Percentiles rank a stretch among this genome's conserved stretches.
These are phyloP conservation scores for Aspergillus carlsbadensis DNA, from an alignment of 495 filamentous ascomycete species.

Conservation along the genomic window DNA sequence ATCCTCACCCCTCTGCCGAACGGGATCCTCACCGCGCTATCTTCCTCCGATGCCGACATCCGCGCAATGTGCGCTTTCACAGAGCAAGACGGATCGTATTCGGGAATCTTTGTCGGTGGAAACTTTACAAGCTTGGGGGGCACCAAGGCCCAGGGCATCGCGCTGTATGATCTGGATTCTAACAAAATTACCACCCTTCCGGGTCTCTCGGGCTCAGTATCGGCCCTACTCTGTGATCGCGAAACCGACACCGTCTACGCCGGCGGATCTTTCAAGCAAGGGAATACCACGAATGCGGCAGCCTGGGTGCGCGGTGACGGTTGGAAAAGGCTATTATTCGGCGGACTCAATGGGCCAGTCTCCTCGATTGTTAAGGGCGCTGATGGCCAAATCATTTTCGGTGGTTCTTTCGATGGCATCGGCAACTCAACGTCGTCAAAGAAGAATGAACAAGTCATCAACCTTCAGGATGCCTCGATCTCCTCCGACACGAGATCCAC, in stretches of 20 bases:
- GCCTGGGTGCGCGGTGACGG: slow-evolving; percentile 67
- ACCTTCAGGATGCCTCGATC: slow-evolving; percentile 74
- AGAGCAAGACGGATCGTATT: slow-evolving; percentile 61
- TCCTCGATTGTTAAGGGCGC: slow-evolving; percentile 76
- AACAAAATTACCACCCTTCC: slow-evolving; percentile 66
- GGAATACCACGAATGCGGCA: slow-evolving; percentile 83
- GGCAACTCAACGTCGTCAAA: slow-evolving; percentile 72
- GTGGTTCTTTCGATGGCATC: slow-evolving; percentile 87
- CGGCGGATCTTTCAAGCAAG: slow-evolving; percentile 78
- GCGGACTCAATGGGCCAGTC: slow-evolving; percentile 93
- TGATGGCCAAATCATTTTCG: slow-evolving; percentile 85
- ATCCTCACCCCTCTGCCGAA: slow-evolving; percentile 83
- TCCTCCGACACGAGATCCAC: slow-evolving; percentile 60
- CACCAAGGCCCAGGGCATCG: slow-evolving; percentile 72
- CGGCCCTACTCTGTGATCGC: slow-evolving; percentile 78
- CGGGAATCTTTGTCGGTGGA: slow-evolving; percentile 80
- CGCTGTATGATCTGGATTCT: slow-evolving; percentile 71
- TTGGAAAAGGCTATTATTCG: slow-evolving; percentile 87
- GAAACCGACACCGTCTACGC: slow-evolving; percentile 84
- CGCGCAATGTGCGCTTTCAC: slow-evolving; percentile 82
- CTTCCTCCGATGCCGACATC: slow-evolving; percentile 77
- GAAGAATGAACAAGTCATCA: slow-evolving; percentile 72
- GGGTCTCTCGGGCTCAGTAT: slow-evolving; percentile 79
- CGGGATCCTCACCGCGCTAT: slow-evolving; percentile 73
- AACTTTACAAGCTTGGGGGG: slow-evolving; percentile 94